Evolutionary conservation across 805 yeast genomes (phyloP).

Genomic region (Cyberlindnera maclurae): DNA sequence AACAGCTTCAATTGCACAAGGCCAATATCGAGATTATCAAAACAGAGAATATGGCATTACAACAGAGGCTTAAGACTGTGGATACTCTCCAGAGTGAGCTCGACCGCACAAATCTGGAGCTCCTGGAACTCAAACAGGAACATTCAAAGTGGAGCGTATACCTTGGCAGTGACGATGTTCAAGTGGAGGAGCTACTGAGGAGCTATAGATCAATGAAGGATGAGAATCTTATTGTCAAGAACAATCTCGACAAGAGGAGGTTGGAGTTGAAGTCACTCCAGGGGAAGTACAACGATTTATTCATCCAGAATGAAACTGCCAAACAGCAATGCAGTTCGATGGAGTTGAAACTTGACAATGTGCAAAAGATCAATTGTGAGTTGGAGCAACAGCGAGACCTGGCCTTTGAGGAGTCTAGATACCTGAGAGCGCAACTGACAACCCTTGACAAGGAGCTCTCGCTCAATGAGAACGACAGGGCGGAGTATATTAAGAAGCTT

Average conservation of each 20-base stretch:
- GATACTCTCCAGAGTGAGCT: slow-evolving; percentile 38
- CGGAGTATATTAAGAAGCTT: slow-evolving; percentile 17
- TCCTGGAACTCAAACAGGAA: slow-evolving; percentile 40
- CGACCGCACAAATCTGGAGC: slow-evolving; percentile 43
- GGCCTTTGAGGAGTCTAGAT: slow-evolving; percentile 51
- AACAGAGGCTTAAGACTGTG: slow-evolving; percentile 30
- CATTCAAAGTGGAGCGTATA: slow-evolving; percentile 41
- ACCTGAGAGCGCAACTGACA: slow-evolving; percentile 49
- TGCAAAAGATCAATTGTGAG: slow-evolving; percentile 32
- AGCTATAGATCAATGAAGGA: slow-evolving; percentile 34
- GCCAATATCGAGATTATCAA: slow-evolving; percentile 43
- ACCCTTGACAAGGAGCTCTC: slow-evolving; percentile 33
- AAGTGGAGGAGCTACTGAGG: slow-evolving; percentile 32
- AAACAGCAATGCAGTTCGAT: slow-evolving; percentile 22
- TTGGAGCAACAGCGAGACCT: slow-evolving; percentile 44
- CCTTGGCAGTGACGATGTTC: slow-evolving; percentile 25
- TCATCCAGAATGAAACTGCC: slow-evolving; percentile 32
- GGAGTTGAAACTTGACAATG: slow-evolving; percentile 21
- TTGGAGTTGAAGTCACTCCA: slow-evolving; percentile 20
- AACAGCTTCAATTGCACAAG: slow-evolving; percentile 39
- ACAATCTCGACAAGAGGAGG: slow-evolving; percentile 25
- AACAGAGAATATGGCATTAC: slow-evolving; percentile 44
- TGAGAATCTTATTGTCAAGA: slow-evolving; percentile 30
- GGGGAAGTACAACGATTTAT: slow-evolving; percentile 25
- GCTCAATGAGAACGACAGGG: slow-evolving; percentile 16